Conservation (phyloP, 2,329 filamentous ascomycete genomes). For the Pseudocercospora fuligena region DNA sequence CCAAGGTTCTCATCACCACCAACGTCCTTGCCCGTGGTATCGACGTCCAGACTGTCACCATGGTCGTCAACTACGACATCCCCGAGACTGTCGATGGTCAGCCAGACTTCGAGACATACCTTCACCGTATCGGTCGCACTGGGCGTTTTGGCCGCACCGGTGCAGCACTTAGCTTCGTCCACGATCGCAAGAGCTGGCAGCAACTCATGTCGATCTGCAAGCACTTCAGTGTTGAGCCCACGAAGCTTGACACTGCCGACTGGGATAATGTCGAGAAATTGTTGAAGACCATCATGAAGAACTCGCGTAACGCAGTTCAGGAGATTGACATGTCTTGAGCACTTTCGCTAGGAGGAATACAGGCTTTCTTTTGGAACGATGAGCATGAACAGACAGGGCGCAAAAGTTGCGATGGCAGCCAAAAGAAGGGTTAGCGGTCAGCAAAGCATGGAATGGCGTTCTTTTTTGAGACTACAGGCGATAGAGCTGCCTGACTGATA, state of each 20-base stretch:
- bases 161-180: constrained; percentile 93
- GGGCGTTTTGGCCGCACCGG: constrained; percentile 96
- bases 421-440: neutral
- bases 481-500: constrained; percentile 13
- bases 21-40: constrained; percentile 97
- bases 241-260: constrained; percentile 80
- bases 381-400: neutral
- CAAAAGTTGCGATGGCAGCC: neutral
- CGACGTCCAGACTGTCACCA: constrained; percentile 87
- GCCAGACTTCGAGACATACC: constrained; percentile 91
- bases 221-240: constrained; percentile 80
- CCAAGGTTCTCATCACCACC: constrained; percentile 96
- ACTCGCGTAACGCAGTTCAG: constrained; percentile 36
- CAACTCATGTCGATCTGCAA: constrained; percentile 79
- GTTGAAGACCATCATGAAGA: constrained; percentile 80
- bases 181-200: constrained; percentile 79
- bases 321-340: constrained; percentile 26
- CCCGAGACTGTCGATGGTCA: constrained; percentile 63
- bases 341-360: neutral
- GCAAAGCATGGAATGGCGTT: constrained; percentile 7
- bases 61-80: constrained; percentile 93
- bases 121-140: constrained; percentile 96
- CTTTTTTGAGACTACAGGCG: constrained; percentile 5
- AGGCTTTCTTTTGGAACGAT: neutral
- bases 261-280: constrained; percentile 88